Conservation (phyloP, 2,329 filamentous ascomycete species). For the Cercospora zeae-maydis region DNA sequence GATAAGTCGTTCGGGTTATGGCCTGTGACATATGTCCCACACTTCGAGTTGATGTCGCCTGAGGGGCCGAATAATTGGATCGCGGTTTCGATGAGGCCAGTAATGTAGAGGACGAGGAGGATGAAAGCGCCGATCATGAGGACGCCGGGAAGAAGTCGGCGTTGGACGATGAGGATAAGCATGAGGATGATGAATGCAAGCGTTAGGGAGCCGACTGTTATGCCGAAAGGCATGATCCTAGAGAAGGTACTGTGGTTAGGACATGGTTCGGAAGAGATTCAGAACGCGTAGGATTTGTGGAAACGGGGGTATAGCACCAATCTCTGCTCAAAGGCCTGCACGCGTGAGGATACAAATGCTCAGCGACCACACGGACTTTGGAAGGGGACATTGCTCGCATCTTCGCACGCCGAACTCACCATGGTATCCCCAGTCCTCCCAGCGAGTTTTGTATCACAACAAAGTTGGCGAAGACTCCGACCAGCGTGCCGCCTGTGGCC, state of each 20-base stretch:
- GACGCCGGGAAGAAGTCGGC: conserved; percentile 55
- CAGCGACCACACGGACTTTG: conserved; percentile 1
- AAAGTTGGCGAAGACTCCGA: conserved; percentile 60
- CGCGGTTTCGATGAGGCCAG: conserved; percentile 60
- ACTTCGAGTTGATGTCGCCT: conserved; percentile 57
- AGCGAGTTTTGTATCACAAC: conserved; percentile 57
- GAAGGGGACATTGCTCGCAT: background rate
- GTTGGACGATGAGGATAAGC: conserved; percentile 54
- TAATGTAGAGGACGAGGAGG: conserved; percentile 59
- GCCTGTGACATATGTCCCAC: conserved; percentile 55
- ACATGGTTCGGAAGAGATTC: background rate
- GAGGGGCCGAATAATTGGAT: conserved; percentile 58
- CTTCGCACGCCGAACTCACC: conserved; percentile 44
- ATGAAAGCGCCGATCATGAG: conserved; percentile 61
- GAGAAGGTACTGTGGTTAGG: background rate
- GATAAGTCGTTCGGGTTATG: conserved; percentile 47
- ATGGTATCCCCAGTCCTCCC: conserved; percentile 54
- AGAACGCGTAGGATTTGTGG: background rate
- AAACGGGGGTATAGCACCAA: conserved; percentile 3
- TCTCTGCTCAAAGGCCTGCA: conserved; percentile 10
- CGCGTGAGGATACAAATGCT: background rate
- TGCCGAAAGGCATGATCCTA: conserved; percentile 64
- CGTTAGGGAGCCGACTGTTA: conserved; percentile 55
- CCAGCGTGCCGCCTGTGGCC: conserved; percentile 53
- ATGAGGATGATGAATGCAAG: conserved; percentile 58